Percentiles rank a stretch among this genome's conserved stretches.
These are phyloP conservation scores for grape (Vitis vinifera) DNA, from an alignment of 164 flowering plant species.

Conservation along the genomic window ASM3070453v1 NC_081811.1:15666001-15666500, in stretches of 20 bases:
- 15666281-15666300: too few relatives aligned
- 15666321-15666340: neutral
- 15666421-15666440: slow-evolving; percentile 3
- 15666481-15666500: too few relatives aligned
- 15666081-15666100: slow-evolving; percentile 28
- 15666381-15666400: neutral
- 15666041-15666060: slow-evolving; percentile 48
- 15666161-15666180: slow-evolving; percentile 10
- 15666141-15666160: neutral
- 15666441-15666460: too few relatives aligned
- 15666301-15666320: neutral
- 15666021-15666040: neutral
- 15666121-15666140: slow-evolving; percentile 36
- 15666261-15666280: neutral
- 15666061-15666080: slow-evolving; percentile 46
- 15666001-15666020: neutral
- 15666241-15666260: too few relatives aligned
- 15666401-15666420: neutral
- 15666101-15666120: slow-evolving; percentile 45
- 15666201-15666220: slow-evolving; percentile 2
- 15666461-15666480: too few relatives aligned
- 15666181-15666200: slow-evolving; percentile 4
- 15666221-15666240: too few relatives aligned
- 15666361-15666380: neutral
- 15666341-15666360: neutral